These are phyloP conservation scores for Tolypocladium ovalisporum DNA, from an alignment of 2,329 filamentous ascomycete species.

Conservation along the genomic window DNA sequence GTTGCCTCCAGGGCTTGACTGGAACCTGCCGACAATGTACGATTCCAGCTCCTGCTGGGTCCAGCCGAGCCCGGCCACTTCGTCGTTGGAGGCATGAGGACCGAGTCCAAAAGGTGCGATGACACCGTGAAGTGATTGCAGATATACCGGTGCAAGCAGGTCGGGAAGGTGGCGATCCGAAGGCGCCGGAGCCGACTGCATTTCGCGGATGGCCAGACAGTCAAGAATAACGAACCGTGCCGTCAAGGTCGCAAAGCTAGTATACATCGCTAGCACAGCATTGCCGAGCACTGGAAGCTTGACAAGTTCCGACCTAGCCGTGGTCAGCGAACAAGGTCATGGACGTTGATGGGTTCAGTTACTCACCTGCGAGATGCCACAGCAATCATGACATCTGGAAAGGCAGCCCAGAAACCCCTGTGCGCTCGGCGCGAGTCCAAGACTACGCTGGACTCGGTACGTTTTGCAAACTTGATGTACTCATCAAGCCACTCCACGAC, in stretches of 20 bases:
- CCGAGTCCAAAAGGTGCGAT: slow-evolving; percentile 8
- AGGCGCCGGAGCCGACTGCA: neutral
- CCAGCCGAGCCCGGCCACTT: slow-evolving; percentile 2
- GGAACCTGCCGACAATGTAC: slow-evolving; percentile 33
- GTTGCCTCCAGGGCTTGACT: slow-evolving; percentile 27
- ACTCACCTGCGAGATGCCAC: slow-evolving; percentile 29
- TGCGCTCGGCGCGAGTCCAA: slow-evolving; percentile 33
- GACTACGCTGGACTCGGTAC: slow-evolving; percentile 21
- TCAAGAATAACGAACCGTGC: slow-evolving; percentile 43
- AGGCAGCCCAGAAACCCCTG: slow-evolving; percentile 36
- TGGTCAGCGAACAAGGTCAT: neutral
- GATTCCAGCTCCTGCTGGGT: slow-evolving; percentile 9
- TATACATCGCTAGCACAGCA: slow-evolving; percentile 21
- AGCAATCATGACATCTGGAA: slow-evolving; percentile 37
- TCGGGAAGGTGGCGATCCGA: slow-evolving; percentile 10
- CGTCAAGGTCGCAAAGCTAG: slow-evolving; percentile 35
- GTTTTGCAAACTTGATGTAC: slow-evolving; percentile 31
- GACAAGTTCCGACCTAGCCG: slow-evolving; percentile 1
- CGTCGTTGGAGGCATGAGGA: slow-evolving; percentile 7
- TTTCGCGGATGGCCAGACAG: slow-evolving; percentile 9
- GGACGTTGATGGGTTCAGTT: neutral
- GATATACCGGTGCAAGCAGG: slow-evolving; percentile 24
- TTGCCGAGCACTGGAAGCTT: neutral
- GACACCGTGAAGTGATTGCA: slow-evolving; percentile 30
- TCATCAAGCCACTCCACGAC: slow-evolving; percentile 39